phyloP scores from a whole-genome alignment of 2,329 filamentous ascomycete species.

The Stenocarpella maydis region DNA sequence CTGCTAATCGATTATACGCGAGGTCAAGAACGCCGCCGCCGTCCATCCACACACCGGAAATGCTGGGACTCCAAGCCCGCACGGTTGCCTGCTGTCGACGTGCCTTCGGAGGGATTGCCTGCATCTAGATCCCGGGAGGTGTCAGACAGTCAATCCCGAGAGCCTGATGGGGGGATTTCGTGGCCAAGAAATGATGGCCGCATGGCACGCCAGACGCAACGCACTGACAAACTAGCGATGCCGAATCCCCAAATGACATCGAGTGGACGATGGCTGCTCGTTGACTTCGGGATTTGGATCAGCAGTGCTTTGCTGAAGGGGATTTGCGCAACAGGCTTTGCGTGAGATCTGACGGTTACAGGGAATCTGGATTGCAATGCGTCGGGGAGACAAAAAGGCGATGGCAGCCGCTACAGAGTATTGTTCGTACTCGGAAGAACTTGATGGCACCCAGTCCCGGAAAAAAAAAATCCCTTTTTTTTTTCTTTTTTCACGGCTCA shows the following conservation, averaged over 20 bases:
- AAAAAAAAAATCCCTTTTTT: no score
- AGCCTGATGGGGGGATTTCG: neutral
- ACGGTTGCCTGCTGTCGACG: constrained; percentile 18
- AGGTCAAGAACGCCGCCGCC: neutral
- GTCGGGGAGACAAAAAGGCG: neutral
- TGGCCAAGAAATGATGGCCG: neutral
- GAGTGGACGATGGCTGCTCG: no score
- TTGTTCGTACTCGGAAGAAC: neutral
- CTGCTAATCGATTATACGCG: neutral
- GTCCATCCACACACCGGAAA: neutral
- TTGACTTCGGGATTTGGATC: neutral
- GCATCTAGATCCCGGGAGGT: neutral
- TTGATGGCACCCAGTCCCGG: neutral
- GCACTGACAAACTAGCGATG: neutral
- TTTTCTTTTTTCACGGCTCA: no score
- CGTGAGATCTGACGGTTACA: neutral
- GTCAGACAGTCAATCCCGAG: neutral
- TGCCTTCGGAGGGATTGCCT: constrained; percentile 6
- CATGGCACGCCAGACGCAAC: neutral
- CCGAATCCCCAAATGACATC: neutral
- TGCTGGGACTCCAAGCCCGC: neutral
- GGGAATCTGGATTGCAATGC: neutral
- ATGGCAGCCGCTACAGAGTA: neutral
- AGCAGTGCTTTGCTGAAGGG: neutral
- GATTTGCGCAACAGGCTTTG: neutral